phyloP scores from a whole-genome alignment of 2,329 filamentous ascomycete species.

The Phoma herbarum region DNA sequence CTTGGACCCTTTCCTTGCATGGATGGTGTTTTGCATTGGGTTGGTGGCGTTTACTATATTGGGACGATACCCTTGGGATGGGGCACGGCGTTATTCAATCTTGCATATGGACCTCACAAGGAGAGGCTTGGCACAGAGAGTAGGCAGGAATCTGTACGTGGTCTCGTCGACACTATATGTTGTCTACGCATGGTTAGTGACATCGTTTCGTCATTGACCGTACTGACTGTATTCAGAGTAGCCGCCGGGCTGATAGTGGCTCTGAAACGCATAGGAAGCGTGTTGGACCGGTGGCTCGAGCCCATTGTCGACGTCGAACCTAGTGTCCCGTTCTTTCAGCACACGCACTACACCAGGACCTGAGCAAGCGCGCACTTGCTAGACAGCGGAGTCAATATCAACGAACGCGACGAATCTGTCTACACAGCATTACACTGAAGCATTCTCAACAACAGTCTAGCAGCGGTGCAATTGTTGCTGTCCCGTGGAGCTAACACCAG shows the following conservation, averaged over 20 bases:
- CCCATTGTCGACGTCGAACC: too few species aligned
- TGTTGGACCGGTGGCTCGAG: too few species aligned
- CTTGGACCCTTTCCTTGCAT: conserved; percentile 1
- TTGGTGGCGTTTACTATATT: conserved; percentile 4
- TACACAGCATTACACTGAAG: background rate
- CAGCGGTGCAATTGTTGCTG: background rate
- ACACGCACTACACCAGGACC: too few species aligned
- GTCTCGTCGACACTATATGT: background rate
- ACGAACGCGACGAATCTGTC: background rate
- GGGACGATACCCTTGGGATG: conserved; percentile 12
- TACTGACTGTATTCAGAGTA: too few species aligned
- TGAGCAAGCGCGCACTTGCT: background rate
- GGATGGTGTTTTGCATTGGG: conserved; percentile 6
- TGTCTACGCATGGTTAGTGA: too few species aligned
- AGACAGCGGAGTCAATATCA: background rate
- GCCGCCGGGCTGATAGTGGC: too few species aligned
- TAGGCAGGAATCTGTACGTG: background rate
- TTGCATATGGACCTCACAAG: background rate
- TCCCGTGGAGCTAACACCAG: background rate
- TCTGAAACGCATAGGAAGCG: too few species aligned
- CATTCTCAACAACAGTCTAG: background rate
- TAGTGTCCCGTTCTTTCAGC: too few species aligned
- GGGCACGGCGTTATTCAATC: background rate
- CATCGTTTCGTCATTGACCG: too few species aligned
- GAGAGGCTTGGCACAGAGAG: background rate